Evolutionary conservation across 2,329 filamentous ascomycete species (phyloP).

Genomic region (Falciphora oryzae): DNA sequence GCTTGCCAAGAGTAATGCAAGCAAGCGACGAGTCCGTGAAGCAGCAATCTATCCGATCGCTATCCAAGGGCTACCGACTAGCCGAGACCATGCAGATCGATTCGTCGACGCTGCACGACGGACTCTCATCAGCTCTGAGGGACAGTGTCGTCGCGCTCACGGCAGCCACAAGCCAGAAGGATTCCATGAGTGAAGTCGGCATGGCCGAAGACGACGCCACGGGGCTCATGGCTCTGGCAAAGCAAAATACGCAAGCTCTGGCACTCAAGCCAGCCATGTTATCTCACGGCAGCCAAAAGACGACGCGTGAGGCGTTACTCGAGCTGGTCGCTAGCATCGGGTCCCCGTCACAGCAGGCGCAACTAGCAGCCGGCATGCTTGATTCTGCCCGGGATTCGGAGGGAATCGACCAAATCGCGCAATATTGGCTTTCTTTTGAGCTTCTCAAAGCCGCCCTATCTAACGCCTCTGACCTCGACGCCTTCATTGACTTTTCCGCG

Average conservation of each 20-base stretch:
- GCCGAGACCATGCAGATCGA: slow-evolving; percentile 58
- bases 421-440: slow-evolving; percentile 75
- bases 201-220: slow-evolving; percentile 24
- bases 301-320: slow-evolving; percentile 51
- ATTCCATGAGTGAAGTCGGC: slow-evolving; percentile 21
- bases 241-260: slow-evolving; percentile 15
- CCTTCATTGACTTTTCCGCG: slow-evolving; percentile 55
- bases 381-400: slow-evolving; percentile 53
- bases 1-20: slow-evolving; percentile 78
- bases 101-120: slow-evolving; percentile 60
- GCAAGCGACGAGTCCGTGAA: slow-evolving; percentile 76
- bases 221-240: slow-evolving; percentile 23
- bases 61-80: slow-evolving; percentile 67
- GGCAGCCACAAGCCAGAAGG: not conserved
- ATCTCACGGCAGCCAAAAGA: slow-evolving; percentile 58
- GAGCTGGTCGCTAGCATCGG: slow-evolving; percentile 53
- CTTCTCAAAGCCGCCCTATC: slow-evolving; percentile 55
- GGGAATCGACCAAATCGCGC: slow-evolving; percentile 57
- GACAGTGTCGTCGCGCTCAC: slow-evolving; percentile 58
- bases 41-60: slow-evolving; percentile 63
- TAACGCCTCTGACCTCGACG: slow-evolving; percentile 51
- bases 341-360: slow-evolving; percentile 51
- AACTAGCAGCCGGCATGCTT: slow-evolving; percentile 60
- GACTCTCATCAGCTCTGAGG: slow-evolving; percentile 62
- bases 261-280: slow-evolving; percentile 58